These are phyloP conservation scores for Bryopsis sp. DNA, from an alignment of 139 green algal genomes.

Conservation along the genomic window DNA sequence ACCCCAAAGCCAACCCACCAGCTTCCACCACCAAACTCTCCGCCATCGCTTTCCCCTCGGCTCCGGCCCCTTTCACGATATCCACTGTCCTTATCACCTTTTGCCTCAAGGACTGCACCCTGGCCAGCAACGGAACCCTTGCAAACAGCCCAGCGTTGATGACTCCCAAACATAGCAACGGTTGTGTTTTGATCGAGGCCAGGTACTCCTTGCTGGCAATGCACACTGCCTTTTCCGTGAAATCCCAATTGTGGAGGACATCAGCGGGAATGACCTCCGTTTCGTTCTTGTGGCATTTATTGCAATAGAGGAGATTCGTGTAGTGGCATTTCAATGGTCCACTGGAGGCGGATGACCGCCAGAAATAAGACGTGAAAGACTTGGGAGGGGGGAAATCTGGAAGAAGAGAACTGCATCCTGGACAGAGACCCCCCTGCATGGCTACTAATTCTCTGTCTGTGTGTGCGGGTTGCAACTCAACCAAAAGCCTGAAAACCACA, in stretches of 20 bases:
- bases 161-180: slow-evolving; percentile 41
- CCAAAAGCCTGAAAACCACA: no score
- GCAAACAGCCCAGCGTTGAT: slow-evolving; percentile 41
- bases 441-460: not conserved
- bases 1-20: no score
- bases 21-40: not conserved
- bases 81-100: not conserved
- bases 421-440: slow-evolving; percentile 7
- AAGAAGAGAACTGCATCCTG: slow-evolving; percentile 1
- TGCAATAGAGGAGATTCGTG: slow-evolving; percentile 28
- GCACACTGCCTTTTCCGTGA: slow-evolving; percentile 30
- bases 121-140: slow-evolving; percentile 11
- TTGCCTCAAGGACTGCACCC: not conserved
- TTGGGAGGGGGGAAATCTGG: not conserved
- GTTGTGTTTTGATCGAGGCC: slow-evolving; percentile 34
- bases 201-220: slow-evolving; percentile 36
- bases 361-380: not conserved
- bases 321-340: slow-evolving; percentile 13
- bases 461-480: no score
- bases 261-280: slow-evolving; percentile 26
- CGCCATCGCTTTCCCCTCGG: slow-evolving; percentile 3
- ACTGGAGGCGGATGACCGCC: not conserved
- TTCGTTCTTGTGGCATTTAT: slow-evolving; percentile 28
- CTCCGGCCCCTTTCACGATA: not conserved
- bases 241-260: slow-evolving; percentile 48